Base-by-base conservation (phyloP, 2,329 filamentous ascomycete species). In the Apiospora arundinis region DNA sequence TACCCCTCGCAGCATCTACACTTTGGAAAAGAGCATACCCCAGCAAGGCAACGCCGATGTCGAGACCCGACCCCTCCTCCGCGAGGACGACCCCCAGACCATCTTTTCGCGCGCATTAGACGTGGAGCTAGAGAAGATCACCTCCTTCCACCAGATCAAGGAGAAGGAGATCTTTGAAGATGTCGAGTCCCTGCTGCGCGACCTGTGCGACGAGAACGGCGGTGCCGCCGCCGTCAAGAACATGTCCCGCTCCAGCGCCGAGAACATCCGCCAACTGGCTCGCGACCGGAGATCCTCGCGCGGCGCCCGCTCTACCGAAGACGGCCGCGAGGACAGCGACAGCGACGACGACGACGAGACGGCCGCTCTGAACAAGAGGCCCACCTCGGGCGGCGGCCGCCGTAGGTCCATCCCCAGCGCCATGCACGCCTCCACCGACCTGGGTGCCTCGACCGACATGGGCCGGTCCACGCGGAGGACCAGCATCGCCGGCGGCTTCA, bases 91-190 rank as follows among this genome's bases (percentile, higher is more conserved):
- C 72, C 92, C 95, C 18, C 95, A 98, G 80, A 88, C 90, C 49
- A 88, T 95, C 72, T 99, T 99, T 80, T 88, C 88, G 74, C 91
- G 91, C 74, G 92, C 95, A 52, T 88, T 99, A 23, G 94, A 97
- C 78, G 89, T 92, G 56, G 96, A 99, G 81, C 85, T 99, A 68
- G 95, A 98, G 79, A 98, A 98, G 86, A 94, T 99, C 73, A 93
- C 90, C 77, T 93, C 92, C 0, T 99, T 99, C 81, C 98, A 96
- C 82, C 88, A 91, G 73, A 84, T 94, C 73, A 99, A 99, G 82
- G 95, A 99, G 82, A 86, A 90, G 32, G 95, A 98, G 80, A 91
- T 99, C 18, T 90, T 92, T 72, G 91, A 92, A 69, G 95, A 98
- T 80, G 90, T 95, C 11, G 90, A 92, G 67, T 88, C 92, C 46